A percentile compares a stretch with the other conserved stretches of the same genome.
Conservation (phyloP, 768 basidiomycete species). For the Xerocomellus chrysenteron region DNA sequence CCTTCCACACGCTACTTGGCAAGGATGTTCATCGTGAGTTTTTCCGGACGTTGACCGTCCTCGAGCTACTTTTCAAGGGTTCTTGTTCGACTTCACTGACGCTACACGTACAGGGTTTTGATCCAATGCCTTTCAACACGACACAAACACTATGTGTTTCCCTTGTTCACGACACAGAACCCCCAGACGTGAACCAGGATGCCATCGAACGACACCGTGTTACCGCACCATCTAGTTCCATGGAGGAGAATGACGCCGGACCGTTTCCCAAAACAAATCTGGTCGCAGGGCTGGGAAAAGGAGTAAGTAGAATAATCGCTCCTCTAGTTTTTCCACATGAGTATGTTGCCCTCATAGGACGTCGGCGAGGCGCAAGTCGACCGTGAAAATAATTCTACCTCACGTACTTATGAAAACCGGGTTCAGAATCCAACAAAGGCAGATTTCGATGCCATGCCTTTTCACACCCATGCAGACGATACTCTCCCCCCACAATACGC, state of each 20-base stretch:
- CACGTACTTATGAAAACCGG: neutral
- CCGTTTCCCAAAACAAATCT: neutral
- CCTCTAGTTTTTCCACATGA: neutral
- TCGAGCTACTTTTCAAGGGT: too few species aligned
- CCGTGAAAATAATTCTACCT: neutral
- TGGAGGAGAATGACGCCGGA: neutral
- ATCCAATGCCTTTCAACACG: too few species aligned
- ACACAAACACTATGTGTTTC: too few species aligned
- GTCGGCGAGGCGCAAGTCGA: neutral
- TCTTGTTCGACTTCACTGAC: too few species aligned
- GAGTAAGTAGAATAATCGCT: neutral
- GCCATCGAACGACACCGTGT: neutral
- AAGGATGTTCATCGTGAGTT: too few species aligned
- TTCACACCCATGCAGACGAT: neutral
- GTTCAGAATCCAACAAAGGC: neutral
- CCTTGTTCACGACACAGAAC: too few species aligned
- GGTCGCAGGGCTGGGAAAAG: neutral
- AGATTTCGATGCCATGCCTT: neutral
- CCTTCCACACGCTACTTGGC: too few species aligned
- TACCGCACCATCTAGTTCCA: neutral
- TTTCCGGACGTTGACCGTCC: too few species aligned
- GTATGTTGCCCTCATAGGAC: neutral
- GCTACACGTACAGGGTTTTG: too few species aligned
- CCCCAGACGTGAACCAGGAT: too few species aligned
- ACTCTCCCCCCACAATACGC: neutral